phyloP scores from a whole-genome alignment of 176 grass and related monocot genomes.

The Hyparrhenia diplandra region DNA sequence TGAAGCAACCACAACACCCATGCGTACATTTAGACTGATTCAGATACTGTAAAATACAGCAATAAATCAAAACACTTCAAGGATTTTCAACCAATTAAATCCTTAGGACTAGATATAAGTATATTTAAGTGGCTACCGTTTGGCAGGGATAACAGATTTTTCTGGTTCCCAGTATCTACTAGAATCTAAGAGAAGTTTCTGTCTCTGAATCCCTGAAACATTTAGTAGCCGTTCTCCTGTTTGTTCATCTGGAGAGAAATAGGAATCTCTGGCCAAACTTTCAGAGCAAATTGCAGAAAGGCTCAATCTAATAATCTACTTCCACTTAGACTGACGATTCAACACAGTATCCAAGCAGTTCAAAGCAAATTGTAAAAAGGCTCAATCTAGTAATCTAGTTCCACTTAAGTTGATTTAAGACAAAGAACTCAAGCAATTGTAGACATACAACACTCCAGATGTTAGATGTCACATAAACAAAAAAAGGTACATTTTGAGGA shows the following conservation, averaged over 20 bases:
- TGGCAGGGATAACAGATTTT: background rate
- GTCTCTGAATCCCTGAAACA: background rate
- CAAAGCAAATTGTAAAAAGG: background rate
- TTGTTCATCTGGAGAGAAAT: background rate
- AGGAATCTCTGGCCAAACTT: background rate
- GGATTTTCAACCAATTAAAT: background rate
- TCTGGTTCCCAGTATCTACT: background rate
- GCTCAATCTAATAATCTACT: background rate
- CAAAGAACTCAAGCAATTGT: background rate
- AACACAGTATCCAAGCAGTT: background rate
- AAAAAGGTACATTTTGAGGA: background rate
- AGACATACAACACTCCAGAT: background rate
- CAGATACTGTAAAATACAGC: background rate
- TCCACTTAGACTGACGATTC: background rate
- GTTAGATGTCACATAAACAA: background rate
- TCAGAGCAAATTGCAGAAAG: background rate
- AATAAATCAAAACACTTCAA: background rate
- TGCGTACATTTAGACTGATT: background rate
- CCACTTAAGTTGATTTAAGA: background rate
- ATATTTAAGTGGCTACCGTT: background rate
- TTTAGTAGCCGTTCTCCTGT: background rate
- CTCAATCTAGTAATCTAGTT: background rate
- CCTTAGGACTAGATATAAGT: background rate
- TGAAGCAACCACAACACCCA: conserved; percentile 23
- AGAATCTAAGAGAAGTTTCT: background rate